phyloP scores from a whole-genome alignment of 495 filamentous ascomycete genomes.

The Penicillium lagena region DNA sequence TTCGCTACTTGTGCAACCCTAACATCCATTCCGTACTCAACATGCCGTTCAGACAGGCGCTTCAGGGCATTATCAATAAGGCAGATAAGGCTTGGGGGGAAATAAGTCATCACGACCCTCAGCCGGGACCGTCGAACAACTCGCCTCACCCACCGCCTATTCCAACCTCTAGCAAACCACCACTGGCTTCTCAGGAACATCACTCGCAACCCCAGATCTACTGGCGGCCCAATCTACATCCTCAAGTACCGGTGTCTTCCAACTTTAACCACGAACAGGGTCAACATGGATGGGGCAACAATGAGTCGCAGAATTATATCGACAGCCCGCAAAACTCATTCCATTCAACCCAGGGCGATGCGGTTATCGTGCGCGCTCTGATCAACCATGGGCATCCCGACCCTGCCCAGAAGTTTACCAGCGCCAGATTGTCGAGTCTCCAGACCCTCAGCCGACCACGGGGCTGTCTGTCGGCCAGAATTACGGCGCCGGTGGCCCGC shows the following conservation, averaged over 20 bases:
- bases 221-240: slow-evolving; percentile 20
- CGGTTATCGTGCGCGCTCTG: slow-evolving; percentile 20
- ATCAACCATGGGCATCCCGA: slow-evolving; percentile 21
- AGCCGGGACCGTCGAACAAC: slow-evolving; percentile 11
- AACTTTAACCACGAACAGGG: slow-evolving; percentile 19
- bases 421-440: slow-evolving; percentile 18
- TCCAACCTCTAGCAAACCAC: slow-evolving; percentile 20
- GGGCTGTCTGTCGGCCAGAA: slow-evolving; percentile 22
- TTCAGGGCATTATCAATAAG: slow-evolving; percentile 19
- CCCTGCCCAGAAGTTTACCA: slow-evolving; percentile 19
- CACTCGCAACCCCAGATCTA: slow-evolving; percentile 21
- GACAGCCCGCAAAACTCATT: slow-evolving; percentile 22
- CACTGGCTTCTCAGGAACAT: slow-evolving; percentile 15
- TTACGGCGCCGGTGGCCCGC: slow-evolving; percentile 17
- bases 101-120: slow-evolving; percentile 8
- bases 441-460: slow-evolving; percentile 19
- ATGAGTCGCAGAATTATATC: slow-evolving; percentile 22
- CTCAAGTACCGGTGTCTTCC: slow-evolving; percentile 16
- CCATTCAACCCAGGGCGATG: slow-evolving; percentile 22
- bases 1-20: slow-evolving; percentile 2
- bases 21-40: slow-evolving; percentile 13
- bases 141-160: slow-evolving; percentile 18
- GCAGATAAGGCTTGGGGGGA: slow-evolving; percentile 21
- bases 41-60: slow-evolving; percentile 22
- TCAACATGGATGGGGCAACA: slow-evolving; percentile 24